Evolutionary conservation across 148 eudicot genomes (phyloP), one percentile per base, ranked within the genome.

Genomic region (Amaranthus hypochondriacus): DNA sequence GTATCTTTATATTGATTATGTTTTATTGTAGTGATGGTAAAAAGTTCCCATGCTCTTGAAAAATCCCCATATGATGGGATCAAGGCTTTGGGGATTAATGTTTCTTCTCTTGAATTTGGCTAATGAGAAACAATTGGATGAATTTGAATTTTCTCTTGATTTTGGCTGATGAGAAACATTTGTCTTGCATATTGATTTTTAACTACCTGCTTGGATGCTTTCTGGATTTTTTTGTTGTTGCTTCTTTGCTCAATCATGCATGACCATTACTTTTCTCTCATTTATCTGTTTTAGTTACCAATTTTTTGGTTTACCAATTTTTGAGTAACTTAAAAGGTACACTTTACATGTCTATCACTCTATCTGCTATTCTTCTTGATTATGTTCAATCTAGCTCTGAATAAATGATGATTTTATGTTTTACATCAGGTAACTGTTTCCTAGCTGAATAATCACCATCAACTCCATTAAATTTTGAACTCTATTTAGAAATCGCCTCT

Each of bases 191-290:
- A 15, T 11, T 0, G 12, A 63, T 63, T 9, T 44, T 44, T n/a
- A 44, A 7, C 43, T 14, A 9, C 66, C 48, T 62, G 66, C 54
- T 6, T 13, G 8, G 11, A 15, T 66, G 12, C 56, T 8, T 56
- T 42, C 6, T 15, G 9, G 5, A 10, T 44, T 11, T 48, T 12
- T 14, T 28, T 28, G 39, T 28, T 10, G 14, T 52, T 63, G 60
- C 69, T 73, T 28, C 4, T 13, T 49, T 12, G 8, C 46, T 69
- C 14, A 13, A 21, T 68, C 71, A 68, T 68, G 58, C 57, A 51
- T 68, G 44, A 50, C 9, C n/a, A 3, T 28, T 42, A 11, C 39
- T 21, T 68, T 52, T 68, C 3, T 43, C 43, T 5, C 61, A 55
- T 42, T 43, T 4, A 0, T 69, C 3, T 43, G 50, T n/a, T 13